Conservation (phyloP, 352 stramenopile genomes). For the Phytophthora pistaciae region DNA sequence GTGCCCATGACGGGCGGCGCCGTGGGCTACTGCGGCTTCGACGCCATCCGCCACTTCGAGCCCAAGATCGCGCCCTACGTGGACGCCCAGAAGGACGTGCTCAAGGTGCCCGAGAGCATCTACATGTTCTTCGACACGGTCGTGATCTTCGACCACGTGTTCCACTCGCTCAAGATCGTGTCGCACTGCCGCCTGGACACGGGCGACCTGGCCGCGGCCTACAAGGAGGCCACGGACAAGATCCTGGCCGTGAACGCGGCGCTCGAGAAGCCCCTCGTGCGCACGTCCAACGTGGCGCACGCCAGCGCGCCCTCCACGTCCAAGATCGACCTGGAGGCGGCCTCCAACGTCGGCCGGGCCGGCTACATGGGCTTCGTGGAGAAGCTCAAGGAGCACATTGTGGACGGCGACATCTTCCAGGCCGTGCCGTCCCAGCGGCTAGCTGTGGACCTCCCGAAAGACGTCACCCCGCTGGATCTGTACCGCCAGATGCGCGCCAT, state of each 20-base stretch:
- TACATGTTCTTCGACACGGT: constrained; percentile 94
- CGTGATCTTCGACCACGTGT: constrained; percentile 92
- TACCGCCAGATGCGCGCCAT: constrained; percentile 91
- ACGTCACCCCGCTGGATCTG: constrained; percentile 81
- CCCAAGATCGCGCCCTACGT: constrained; percentile 84
- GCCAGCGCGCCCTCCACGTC: constrained; percentile 46
- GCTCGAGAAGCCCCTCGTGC: constrained; percentile 69
- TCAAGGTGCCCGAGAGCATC: constrained; percentile 88
- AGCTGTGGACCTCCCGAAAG: constrained; percentile 66
- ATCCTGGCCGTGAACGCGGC: constrained; percentile 71
- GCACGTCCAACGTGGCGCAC: constrained; percentile 65
- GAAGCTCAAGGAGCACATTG: constrained; percentile 90
- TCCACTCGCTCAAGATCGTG: constrained; percentile 92
- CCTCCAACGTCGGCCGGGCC: constrained; percentile 84
- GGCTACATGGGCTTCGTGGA: constrained; percentile 91
- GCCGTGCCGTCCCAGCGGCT: constrained; percentile 88
- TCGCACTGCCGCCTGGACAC: constrained; percentile 84
- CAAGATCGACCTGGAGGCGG: constrained; percentile 76
- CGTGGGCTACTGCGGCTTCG: constrained; percentile 91
- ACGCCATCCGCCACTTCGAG: constrained; percentile 91
- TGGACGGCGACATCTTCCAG: constrained; percentile 93
- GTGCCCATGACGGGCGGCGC: constrained; percentile 90
- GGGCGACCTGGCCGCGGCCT: constrained; percentile 66
- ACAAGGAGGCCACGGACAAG: constrained; percentile 77
- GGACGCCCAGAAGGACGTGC: constrained; percentile 77